Conservation (phyloP, 371 early-diverging fungal genomes). For the Dichotomocladium elegans region DNA sequence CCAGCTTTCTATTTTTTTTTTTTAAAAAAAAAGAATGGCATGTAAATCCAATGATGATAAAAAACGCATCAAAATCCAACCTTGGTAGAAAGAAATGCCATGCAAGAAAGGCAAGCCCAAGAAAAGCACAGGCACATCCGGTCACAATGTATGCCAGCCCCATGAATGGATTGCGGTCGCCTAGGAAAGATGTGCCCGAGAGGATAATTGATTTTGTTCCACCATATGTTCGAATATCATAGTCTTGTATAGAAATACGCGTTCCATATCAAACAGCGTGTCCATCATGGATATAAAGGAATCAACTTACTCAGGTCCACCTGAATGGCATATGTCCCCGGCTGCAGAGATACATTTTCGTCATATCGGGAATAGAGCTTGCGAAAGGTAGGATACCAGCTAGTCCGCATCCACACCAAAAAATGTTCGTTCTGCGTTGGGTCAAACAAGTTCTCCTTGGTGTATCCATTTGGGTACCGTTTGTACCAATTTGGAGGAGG, state of each 20-base stretch:
- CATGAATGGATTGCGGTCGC: conserved; percentile 94
- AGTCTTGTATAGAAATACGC: too few species aligned
- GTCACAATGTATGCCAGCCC: conserved; percentile 92
- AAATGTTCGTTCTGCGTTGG: conserved; percentile 76
- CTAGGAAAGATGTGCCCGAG: conserved; percentile 89
- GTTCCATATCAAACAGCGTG: too few species aligned
- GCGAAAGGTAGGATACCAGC: conserved; percentile 87
- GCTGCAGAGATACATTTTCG: conserved; percentile 34
- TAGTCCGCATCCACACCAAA: conserved; percentile 93
- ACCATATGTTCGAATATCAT: conserved; percentile 76
- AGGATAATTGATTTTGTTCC: conserved; percentile 94
- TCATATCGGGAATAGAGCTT: conserved; percentile 79
- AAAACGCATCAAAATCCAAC: too few species aligned
- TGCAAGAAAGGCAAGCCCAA: conserved; percentile 85
- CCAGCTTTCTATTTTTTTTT: conserved; percentile 89
- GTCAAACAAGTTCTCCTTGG: conserved; percentile 47
- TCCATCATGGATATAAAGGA: too few species aligned
- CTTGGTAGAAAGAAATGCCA: conserved; percentile 91
- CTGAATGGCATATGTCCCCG: conserved; percentile 54
- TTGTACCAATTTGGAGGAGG: conserved; percentile 70
- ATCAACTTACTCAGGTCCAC: conserved; percentile 51
- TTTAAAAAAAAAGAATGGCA: too few species aligned
- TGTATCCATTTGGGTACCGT: conserved; percentile 41
- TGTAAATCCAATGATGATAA: too few species aligned
- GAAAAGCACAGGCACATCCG: conserved; percentile 80